Conservation (phyloP, 2,329 filamentous ascomycete genomes). For the Phialemoniopsis sp. region DNA sequence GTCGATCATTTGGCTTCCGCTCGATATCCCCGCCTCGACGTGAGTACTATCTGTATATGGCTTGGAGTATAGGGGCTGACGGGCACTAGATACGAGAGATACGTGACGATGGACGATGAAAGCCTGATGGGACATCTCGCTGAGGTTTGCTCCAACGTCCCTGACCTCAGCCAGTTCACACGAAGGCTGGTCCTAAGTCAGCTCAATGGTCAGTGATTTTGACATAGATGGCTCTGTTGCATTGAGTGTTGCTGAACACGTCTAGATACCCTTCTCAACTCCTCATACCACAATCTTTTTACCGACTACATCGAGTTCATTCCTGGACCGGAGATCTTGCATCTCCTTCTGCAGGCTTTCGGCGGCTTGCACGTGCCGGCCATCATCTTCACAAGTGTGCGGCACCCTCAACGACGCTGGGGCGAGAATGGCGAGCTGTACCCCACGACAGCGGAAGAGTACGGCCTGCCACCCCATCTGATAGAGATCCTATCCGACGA, state of each 20-base stretch:
- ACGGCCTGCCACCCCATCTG: constrained; percentile 16
- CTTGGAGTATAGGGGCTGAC: constrained; percentile 1
- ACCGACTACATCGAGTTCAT: constrained; percentile 18
- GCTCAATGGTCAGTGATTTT: constrained; percentile 1
- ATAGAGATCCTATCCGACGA: too few relatives aligned
- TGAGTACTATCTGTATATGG: constrained; percentile 9
- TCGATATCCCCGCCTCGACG: constrained; percentile 25
- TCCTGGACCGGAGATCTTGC: constrained; percentile 13
- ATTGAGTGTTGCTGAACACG: too few relatives aligned
- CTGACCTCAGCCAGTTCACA: constrained; percentile 12
- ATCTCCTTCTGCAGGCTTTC: constrained; percentile 18
- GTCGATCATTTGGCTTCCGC: constrained; percentile 24
- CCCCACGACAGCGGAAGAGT: constrained; percentile 11
- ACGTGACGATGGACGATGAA: constrained; percentile 25
- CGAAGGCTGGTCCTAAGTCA: constrained; percentile 14
- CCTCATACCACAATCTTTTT: constrained; percentile 19
- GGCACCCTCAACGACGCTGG: constrained; percentile 17
- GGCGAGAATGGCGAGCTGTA: constrained; percentile 16
- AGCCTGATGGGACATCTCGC: constrained; percentile 19
- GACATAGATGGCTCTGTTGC: too few relatives aligned
- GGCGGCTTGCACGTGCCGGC: constrained; percentile 12
- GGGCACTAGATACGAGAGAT: constrained; percentile 28
- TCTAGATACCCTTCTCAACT: too few relatives aligned
- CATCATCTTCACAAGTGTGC: constrained; percentile 14
- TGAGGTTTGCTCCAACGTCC: constrained; percentile 9